Conservation (phyloP, 1,139 yeast genomes). For the Yamadazyma diddensiae region DNA sequence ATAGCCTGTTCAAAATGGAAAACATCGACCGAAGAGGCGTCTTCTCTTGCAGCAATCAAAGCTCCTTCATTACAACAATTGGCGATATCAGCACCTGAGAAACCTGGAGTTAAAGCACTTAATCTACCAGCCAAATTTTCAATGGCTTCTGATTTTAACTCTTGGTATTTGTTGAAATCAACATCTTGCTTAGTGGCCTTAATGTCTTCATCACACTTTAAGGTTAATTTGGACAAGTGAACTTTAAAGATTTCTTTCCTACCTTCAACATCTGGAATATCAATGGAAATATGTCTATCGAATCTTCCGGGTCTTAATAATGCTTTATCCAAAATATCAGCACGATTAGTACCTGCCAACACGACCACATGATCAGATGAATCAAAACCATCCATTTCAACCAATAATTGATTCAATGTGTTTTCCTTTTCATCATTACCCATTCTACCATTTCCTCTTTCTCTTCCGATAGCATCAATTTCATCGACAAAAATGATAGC, state of each 20-base stretch:
- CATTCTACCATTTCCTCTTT: slow-evolving; percentile 63
- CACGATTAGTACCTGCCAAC: slow-evolving; percentile 79
- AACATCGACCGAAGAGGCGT: slow-evolving; percentile 52
- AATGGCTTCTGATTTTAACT: slow-evolving; percentile 45
- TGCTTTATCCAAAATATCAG: slow-evolving; percentile 75
- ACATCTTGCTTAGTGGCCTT: slow-evolving; percentile 37
- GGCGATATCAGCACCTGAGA: slow-evolving; percentile 85
- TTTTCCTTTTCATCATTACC: slow-evolving; percentile 84
- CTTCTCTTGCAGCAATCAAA: slow-evolving; percentile 71
- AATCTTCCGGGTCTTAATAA: slow-evolving; percentile 82
- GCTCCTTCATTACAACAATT: slow-evolving; percentile 85
- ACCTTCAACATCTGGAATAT: slow-evolving; percentile 75
- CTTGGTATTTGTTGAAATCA: slow-evolving; percentile 48
- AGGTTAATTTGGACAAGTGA: slow-evolving; percentile 56
- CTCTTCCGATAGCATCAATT: slow-evolving; percentile 83
- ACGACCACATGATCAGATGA: slow-evolving; percentile 75
- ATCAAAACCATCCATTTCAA: slow-evolving; percentile 84
- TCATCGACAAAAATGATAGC: slow-evolving; percentile 79
- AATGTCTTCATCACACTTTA: slow-evolving; percentile 39
- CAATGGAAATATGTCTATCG: slow-evolving; percentile 72
- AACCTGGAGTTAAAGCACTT: slow-evolving; percentile 80
- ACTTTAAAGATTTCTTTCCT: slow-evolving; percentile 73
- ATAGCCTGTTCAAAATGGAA: slow-evolving; percentile 76
- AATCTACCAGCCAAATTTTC: slow-evolving; percentile 67
- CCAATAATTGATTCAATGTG: slow-evolving; percentile 73